Evolutionary conservation across 805 yeast genomes (phyloP).

Genomic region (Naumovozyma baii): DNA sequence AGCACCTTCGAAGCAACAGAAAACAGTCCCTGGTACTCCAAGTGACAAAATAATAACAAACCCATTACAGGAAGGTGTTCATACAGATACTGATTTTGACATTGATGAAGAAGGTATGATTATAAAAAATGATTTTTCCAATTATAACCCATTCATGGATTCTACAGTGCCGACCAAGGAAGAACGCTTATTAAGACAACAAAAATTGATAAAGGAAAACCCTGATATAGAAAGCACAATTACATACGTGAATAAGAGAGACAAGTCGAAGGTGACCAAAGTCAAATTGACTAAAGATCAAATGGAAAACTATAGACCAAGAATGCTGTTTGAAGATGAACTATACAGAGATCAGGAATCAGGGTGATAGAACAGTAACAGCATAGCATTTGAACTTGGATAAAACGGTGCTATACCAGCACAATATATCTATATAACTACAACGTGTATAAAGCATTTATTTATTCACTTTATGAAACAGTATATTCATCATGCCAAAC

Average conservation of each 20-base stretch:
- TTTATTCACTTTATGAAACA: too few relatives aligned
- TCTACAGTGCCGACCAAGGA: constrained; percentile 6
- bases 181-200: constrained; percentile 9
- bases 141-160: constrained; percentile 14
- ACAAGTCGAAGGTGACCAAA: constrained; percentile 25
- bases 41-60: constrained; percentile 28
- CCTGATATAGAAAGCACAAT: constrained; percentile 18
- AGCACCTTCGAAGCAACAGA: not conserved
- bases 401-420: too few relatives aligned
- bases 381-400: too few relatives aligned
- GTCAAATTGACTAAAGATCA: constrained; percentile 15
- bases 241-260: constrained; percentile 26
- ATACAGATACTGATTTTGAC: constrained; percentile 14
- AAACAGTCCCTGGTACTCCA: constrained; percentile 29
- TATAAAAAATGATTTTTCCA: not conserved
- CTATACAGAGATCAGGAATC: constrained; percentile 1
- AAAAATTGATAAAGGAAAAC: constrained; percentile 11
- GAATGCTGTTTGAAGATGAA: constrained; percentile 18
- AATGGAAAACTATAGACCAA: constrained; percentile 22
- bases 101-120: constrained; percentile 6
- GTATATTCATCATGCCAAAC: too few relatives aligned
- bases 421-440: too few relatives aligned
- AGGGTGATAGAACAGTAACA: too few relatives aligned
- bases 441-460: too few relatives aligned
- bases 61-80: constrained; percentile 13